Percentiles rank a stretch among this genome's conserved stretches.
Evolutionary conservation across 805 yeast species (phyloP).

Genomic region (Ogataea nonfermentans): DNA sequence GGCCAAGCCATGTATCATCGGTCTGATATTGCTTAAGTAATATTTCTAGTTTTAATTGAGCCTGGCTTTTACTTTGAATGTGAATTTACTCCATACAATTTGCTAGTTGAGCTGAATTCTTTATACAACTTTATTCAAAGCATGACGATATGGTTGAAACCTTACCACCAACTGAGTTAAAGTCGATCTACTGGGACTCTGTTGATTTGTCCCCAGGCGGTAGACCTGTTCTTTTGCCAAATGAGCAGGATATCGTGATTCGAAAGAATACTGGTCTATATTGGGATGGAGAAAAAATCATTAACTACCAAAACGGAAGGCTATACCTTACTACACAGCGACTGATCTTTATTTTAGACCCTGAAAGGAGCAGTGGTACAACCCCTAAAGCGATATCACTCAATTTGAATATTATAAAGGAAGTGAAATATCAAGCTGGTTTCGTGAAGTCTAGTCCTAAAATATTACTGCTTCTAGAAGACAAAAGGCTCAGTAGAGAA

Average conservation of each 20-base stretch:
- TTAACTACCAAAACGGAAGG: slow-evolving; percentile 69
- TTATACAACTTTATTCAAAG: no score
- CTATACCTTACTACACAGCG: slow-evolving; percentile 73
- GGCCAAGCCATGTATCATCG: no score
- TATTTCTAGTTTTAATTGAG: no score
- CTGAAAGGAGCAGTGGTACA: slow-evolving; percentile 4
- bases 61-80: no score
- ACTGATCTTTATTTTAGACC: slow-evolving; percentile 56
- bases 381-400: not conserved
- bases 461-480: slow-evolving; percentile 38
- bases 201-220: slow-evolving; percentile 31
- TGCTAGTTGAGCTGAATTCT: no score
- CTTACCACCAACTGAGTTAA: no score
- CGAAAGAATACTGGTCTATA: slow-evolving; percentile 68
- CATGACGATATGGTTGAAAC: no score
- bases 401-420: slow-evolving; percentile 20
- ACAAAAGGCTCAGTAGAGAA: no score
- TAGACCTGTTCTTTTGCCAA: slow-evolving; percentile 26
- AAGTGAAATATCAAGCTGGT: slow-evolving; percentile 38
- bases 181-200: slow-evolving; percentile 21
- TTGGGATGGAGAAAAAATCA: slow-evolving; percentile 67
- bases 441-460: slow-evolving; percentile 81
- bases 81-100: no score
- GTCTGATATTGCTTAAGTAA: no score
- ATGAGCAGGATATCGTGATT: slow-evolving; percentile 52